Conservation (phyloP, 768 basidiomycete species). For the Lactarius trivialis region DNA sequence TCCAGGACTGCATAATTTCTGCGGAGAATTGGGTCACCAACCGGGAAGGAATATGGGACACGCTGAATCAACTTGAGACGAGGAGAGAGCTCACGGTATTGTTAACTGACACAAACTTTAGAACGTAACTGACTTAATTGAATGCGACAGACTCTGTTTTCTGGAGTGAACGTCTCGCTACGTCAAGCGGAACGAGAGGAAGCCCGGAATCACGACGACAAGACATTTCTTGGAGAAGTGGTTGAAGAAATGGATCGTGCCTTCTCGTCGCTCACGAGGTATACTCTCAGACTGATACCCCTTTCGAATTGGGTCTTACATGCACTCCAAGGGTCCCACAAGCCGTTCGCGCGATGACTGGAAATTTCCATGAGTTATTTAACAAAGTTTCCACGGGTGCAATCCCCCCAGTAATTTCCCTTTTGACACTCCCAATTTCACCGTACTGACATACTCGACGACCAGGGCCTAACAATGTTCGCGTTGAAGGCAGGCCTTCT, state of each 20-base stretch:
- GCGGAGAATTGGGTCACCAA: slow-evolving; percentile 14
- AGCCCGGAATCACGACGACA: slow-evolving; percentile 3
- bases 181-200: slow-evolving; percentile 3
- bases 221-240: slow-evolving; percentile 9
- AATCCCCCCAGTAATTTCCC: not conserved
- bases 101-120: not conserved
- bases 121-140: not conserved
- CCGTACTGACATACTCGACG: not conserved
- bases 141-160: slow-evolving; percentile 2
- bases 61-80: slow-evolving; percentile 10
- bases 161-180: not conserved
- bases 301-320: not conserved
- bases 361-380: not conserved
- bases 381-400: slow-evolving; percentile 3
- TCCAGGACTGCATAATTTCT: slow-evolving; percentile 10
- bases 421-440: not conserved
- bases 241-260: slow-evolving; percentile 1
- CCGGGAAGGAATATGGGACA: slow-evolving; percentile 6
- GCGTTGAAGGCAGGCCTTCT: slow-evolving; percentile 10
- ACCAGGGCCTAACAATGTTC: not conserved
- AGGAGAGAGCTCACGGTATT: slow-evolving; percentile 5
- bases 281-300: not conserved
- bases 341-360: not conserved
- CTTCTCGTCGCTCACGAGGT: not conserved
- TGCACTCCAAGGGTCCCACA: not conserved